Evolutionary conservation across 331 rosid genomes (phyloP), one percentile per base, ranked within the genome.

Genomic region (Telfairia occidentalis): DNA sequence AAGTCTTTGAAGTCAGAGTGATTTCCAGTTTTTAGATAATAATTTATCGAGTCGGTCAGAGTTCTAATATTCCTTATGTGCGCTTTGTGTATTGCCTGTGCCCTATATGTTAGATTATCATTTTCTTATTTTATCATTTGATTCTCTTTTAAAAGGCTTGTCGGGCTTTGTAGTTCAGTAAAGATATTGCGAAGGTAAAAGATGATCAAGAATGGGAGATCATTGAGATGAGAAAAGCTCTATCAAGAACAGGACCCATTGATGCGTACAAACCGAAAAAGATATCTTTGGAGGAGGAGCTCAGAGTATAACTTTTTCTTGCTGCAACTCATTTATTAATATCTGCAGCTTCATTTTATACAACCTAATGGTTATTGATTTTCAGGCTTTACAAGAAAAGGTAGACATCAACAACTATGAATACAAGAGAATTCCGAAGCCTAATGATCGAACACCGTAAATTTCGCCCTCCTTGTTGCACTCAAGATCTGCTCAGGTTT

Each of bases 171-270:
- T 84, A 69, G 76, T 74, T 83, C 92, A 87, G 91, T 84, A 93
- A 93, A 84, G 97, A 93, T 79, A 83, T 93, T 81, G 87, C 87
- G 29, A 93, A 86, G 85, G 91, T 89, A 79, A 89, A 87, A 70
- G 98, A 91, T 77, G 98, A 93, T 84, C 90, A 87, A 43, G 97
- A 91, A 78, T 91, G 97, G 95, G 91, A 93, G 83, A 89, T 91
- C 23, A 86, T 77, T 55, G 98, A 89, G 89, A 75, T 92, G 48
- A 88, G 88, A 81, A 88, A 87, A 84, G 89, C 92, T 7, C 81
- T 94, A 70, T 85, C 96, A 46, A 87, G 96, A 80, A 83, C 90
- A 4, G 97, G 97, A 29, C 98, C 96, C 1, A 64, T 88, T 0
- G 75, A 83, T 59, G 91, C 94, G 30, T 89, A 91, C 75, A 85